A percentile compares a stretch with the other conserved stretches of the same genome.
Conservation (phyloP, 371 early-diverging fungal species). For the Dinochytrium kinnereticum region DNA sequence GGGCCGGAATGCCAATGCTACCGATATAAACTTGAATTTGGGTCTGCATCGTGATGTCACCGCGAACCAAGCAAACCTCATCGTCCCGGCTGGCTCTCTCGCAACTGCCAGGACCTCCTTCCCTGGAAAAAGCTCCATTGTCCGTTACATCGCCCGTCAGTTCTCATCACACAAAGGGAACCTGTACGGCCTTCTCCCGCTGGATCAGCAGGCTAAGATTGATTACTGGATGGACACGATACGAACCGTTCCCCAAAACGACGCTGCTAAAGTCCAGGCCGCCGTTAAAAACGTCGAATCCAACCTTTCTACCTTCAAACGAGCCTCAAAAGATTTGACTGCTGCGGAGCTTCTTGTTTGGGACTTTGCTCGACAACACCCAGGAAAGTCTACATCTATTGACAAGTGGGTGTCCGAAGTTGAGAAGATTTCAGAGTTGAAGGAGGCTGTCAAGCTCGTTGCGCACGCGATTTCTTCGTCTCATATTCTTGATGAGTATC, state of each 20-base stretch:
- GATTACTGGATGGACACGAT: slow-evolving; percentile 41
- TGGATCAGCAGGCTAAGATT: slow-evolving; percentile 27
- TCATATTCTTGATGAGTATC: slow-evolving; percentile 39
- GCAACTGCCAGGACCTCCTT: slow-evolving; percentile 26
- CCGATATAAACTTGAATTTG: slow-evolving; percentile 22
- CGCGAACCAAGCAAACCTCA: slow-evolving; percentile 28
- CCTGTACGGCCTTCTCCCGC: slow-evolving; percentile 24
- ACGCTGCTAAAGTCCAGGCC: slow-evolving; percentile 13
- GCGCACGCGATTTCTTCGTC: slow-evolving; percentile 15
- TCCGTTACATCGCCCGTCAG: slow-evolving; percentile 42
- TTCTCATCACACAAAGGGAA: slow-evolving; percentile 18
- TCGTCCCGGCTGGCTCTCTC: slow-evolving; percentile 40
- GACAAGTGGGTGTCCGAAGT: slow-evolving; percentile 31
- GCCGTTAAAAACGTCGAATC: slow-evolving; percentile 1
- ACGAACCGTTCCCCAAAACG: slow-evolving; percentile 15
- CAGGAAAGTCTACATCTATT: background rate
- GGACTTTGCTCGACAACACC: slow-evolving; percentile 36
- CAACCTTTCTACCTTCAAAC: background rate
- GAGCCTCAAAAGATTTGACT: slow-evolving; percentile 17
- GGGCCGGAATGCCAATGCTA: background rate
- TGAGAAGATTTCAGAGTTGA: slow-evolving; percentile 24
- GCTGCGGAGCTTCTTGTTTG: slow-evolving; percentile 49
- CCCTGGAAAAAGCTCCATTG: slow-evolving; percentile 40
- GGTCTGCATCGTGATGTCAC: slow-evolving; percentile 42
- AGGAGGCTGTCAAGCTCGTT: slow-evolving; percentile 30